Conservation (phyloP, 2,329 filamentous ascomycete genomes). For the Verticillium nonalfalfae region DNA sequence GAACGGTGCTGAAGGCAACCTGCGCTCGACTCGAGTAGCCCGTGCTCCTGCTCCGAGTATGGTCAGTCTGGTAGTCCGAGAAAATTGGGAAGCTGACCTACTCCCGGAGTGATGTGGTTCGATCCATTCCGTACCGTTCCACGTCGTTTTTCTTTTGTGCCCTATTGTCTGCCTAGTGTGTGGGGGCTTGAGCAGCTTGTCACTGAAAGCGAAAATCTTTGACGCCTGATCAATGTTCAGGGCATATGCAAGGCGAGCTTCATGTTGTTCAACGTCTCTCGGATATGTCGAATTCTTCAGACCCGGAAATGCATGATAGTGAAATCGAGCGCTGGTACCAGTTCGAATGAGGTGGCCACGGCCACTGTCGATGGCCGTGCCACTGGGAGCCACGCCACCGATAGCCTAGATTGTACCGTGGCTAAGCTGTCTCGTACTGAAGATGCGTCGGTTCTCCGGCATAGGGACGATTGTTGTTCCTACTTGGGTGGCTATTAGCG, state of each 20-base stretch:
- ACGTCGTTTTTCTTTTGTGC: constrained; percentile 23
- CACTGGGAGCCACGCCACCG: constrained; percentile 58
- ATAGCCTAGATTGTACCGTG: constrained; percentile 70
- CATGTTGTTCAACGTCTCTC: constrained; percentile 61
- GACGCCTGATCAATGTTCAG: constrained; percentile 68
- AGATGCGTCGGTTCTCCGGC: constrained; percentile 16
- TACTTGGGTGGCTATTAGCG: constrained; percentile 10
- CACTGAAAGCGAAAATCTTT: constrained; percentile 55
- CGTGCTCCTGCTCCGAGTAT: background rate
- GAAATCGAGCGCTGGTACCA: constrained; percentile 66
- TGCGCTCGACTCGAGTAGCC: background rate
- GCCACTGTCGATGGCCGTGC: constrained; percentile 53
- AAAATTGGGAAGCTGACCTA: background rate
- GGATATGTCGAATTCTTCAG: background rate
- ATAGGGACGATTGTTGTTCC: constrained; percentile 15
- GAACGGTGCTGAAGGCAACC: constrained; percentile 67
- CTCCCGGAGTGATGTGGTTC: constrained; percentile 3
- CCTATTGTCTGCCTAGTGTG: background rate
- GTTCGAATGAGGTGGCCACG: constrained; percentile 59
- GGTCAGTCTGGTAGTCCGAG: background rate
- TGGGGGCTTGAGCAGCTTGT: constrained; percentile 14
- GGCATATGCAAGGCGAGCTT: constrained; percentile 70
- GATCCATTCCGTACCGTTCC: constrained; percentile 36
- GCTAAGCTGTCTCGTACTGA: constrained; percentile 49
- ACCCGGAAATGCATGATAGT: constrained; percentile 42